Percentiles rank a stretch among this genome's conserved stretches.
These are phyloP conservation scores for Cladosporium sp. DNA, from an alignment of 2,329 filamentous ascomycete genomes.

Conservation along the genomic window DNA sequence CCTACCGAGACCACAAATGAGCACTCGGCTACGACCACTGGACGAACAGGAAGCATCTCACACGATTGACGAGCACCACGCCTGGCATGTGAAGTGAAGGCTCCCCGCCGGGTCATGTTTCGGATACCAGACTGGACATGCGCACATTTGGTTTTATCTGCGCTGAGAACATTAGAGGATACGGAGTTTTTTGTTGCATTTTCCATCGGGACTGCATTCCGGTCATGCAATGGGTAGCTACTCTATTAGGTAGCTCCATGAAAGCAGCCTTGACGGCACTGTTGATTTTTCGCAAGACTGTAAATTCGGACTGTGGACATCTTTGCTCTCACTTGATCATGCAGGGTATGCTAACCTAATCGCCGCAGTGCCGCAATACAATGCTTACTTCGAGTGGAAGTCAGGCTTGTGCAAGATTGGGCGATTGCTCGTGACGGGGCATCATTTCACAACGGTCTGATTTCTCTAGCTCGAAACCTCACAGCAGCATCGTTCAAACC, in stretches of 20 bases:
- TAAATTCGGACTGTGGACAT: too few relatives aligned
- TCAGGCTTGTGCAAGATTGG: not conserved
- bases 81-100: not conserved
- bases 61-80: constrained; percentile 10
- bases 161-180: not conserved
- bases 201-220: not conserved
- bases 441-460: too few relatives aligned
- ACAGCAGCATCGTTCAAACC: not conserved
- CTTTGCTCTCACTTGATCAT: too few relatives aligned
- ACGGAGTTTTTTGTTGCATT: not conserved
- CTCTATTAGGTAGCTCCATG: not conserved
- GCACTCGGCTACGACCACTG: not conserved
- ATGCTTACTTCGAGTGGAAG: not conserved
- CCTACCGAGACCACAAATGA: not conserved
- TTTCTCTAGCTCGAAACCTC: too few relatives aligned
- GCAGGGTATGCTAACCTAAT: too few relatives aligned
- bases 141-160: not conserved
- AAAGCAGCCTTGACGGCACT: not conserved
- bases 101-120: not conserved
- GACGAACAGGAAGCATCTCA: not conserved
- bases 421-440: not conserved
- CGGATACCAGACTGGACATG: not conserved
- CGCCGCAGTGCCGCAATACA: too few relatives aligned
- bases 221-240: not conserved
- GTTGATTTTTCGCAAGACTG: not conserved